Evolutionary conservation across 2,329 filamentous ascomycete genomes (phyloP).

Genomic region (Cladosporium sp.): DNA sequence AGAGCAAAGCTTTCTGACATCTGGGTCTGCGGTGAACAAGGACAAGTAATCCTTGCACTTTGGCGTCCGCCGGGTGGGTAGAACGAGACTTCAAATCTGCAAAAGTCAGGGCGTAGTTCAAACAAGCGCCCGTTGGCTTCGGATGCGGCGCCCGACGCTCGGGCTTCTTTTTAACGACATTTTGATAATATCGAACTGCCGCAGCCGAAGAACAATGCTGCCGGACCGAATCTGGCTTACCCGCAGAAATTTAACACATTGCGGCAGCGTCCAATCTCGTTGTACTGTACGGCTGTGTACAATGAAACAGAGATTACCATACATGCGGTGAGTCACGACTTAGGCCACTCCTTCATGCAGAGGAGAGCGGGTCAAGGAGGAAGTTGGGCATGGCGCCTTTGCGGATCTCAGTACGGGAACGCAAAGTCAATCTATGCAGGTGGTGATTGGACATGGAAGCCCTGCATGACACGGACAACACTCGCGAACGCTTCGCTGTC

Average conservation of each 20-base stretch:
- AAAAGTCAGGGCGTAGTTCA: constrained; percentile 9
- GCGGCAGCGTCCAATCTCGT: neutral
- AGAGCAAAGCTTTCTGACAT: constrained; percentile 9
- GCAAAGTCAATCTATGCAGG: neutral
- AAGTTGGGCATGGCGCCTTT: constrained; percentile 6
- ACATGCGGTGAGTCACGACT: neutral
- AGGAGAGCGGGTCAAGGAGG: constrained; percentile 3
- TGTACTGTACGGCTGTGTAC: neutral
- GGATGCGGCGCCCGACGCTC: constrained; percentile 3
- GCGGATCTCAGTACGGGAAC: constrained; percentile 2
- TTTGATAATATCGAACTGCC: constrained; percentile 3
- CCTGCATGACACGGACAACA: constrained; percentile 5
- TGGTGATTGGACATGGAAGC: constrained; percentile 4
- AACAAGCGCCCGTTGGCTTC: constrained; percentile 9
- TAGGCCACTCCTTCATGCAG: neutral
- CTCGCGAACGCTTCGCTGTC: constrained; percentile 9
- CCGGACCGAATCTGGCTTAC: neutral
- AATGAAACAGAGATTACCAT: neutral
- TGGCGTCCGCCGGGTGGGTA: constrained; percentile 10
- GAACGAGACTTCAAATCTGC: constrained; percentile 9
- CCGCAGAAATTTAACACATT: neutral
- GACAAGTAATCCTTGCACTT: constrained; percentile 6
- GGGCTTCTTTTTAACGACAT: constrained; percentile 7
- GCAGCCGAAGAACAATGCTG: constrained; percentile 1
- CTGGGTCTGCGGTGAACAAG: constrained; percentile 8